Evolutionary conservation across 768 basidiomycete genomes (phyloP), one percentile per base, ranked within the genome.

Genomic region (Lyophyllum shimeji): DNA sequence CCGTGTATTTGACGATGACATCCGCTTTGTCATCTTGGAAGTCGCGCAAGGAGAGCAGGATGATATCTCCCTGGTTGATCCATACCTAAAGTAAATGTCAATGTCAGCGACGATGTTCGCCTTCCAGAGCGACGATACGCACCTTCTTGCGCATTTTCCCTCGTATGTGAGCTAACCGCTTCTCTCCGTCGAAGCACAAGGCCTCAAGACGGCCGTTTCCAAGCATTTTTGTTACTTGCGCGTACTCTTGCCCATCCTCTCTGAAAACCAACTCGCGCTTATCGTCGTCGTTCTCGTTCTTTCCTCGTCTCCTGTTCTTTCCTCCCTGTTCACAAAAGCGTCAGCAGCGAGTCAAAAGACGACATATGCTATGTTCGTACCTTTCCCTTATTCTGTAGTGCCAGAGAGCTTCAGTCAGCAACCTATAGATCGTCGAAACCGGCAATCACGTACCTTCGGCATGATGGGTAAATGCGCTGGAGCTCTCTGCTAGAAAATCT

Each of bases 91-190:
- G 25, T 29, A 20, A 50, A 47, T 20, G 49, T 24, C 37, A 24
- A 34, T 15, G 17, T 54, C 46, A 15, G 15, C 50, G 57, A 58
- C 61, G 33, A 54, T 50, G n/a, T 39, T 49, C 17, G 53, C 24
- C 34, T 20, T 18, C 63, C 20, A n/a, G 18, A 29, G 11, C 33
- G 13, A 50, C n/a, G 8, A 43, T 6, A 72, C 84, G 58, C 63
- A 89, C 96, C 90, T 99, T 99, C 77, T 98, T 99, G 65, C 97
- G 78, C 96, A 99, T 95, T 78, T 98, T 98, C 37, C 97, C 97
- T 75, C 97, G 83, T 65, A 99, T 98, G 70, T 99, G 97, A 8
- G 94, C 95, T 71, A 98, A 78, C 67, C 97, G 81, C 75, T 97
- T 98, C 82, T 96, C 95, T 25, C 97, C 96, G 70, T 99, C 97